Evolutionary conservation across 2,329 filamentous ascomycete species (phyloP), one percentile per base, ranked within the genome.

Genomic region (Epichloe baconii): DNA sequence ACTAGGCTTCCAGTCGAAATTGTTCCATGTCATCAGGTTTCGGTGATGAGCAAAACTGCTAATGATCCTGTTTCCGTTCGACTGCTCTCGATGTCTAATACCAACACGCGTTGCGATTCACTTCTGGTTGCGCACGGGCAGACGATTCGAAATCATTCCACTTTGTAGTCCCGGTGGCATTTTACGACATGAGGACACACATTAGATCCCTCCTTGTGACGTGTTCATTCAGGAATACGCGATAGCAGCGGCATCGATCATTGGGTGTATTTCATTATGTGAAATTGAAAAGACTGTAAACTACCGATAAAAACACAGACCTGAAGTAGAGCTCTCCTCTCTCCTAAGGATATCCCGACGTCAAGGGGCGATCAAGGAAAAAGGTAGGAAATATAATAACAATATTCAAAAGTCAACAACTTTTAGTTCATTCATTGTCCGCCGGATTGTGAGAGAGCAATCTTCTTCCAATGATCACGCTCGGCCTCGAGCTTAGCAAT

Each of bases 401-500:
- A n/a, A 31, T n/a, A 26, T 5, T 40, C 3, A 3, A 42, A 23
- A 45, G 42, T 17, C n/a, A 49, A n/a, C n/a, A 53, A 36, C 44
- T 52, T 49, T 48, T 47, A 34, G 10, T 43, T 31, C 12, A 4
- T 10, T 42, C 43, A 42, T 40, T 40, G 36, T 12, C 36, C 5
- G 5, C 10, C 35, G 23, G 47, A 58, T 56, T 69, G 68, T 54
- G 66, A 66, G 52, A 76, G 63, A 53, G 77, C 77, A 55, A 78
- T 64, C 56, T 68, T 68, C 73, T 81, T 83, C 80, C 80, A 84
- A 62, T 82, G 76, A 66, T 82, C 80, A 59, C 79, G 75, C 64
- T 83, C 80, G 41, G 76, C 74, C 66, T 83, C 76, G 31, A 91
- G 71, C 64, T 85, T 81, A 17, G 73, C 75, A 61, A 95, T 89